Evolutionary conservation across 208 protist species (phyloP).

Genomic region (Crithidia mellificae): DNA sequence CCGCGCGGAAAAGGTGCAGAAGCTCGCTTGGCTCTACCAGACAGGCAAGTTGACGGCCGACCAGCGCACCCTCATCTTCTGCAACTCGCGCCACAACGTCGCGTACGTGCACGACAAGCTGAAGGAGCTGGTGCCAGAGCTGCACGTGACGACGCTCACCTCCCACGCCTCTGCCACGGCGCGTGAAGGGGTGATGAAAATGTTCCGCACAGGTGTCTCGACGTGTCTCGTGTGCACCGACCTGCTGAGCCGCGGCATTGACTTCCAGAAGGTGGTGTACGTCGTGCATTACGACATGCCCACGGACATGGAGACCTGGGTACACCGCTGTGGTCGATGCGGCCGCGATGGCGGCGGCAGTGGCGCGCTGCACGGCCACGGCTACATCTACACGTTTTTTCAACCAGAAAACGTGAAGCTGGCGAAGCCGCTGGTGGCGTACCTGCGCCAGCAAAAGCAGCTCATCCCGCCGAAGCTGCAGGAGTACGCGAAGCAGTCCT

Average conservation of each 20-base stretch:
- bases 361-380: slow-evolving; percentile 34
- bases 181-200: slow-evolving; percentile 76
- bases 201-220: slow-evolving; percentile 92
- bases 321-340: slow-evolving; percentile 97
- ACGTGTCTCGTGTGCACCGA: slow-evolving; percentile 97
- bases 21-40: slow-evolving; percentile 72
- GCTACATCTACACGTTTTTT: slow-evolving; percentile 87
- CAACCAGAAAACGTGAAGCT: slow-evolving; percentile 82
- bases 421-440: slow-evolving; percentile 79
- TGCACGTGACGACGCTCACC: slow-evolving; percentile 67
- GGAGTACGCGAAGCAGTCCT: slow-evolving; percentile 81
- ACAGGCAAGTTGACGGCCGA: slow-evolving; percentile 57
- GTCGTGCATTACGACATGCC: slow-evolving; percentile 98
- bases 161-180: slow-evolving; percentile 59
- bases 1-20: slow-evolving; percentile 71
- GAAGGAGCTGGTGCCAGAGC: slow-evolving; percentile 36
- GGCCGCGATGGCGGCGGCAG: slow-evolving; percentile 92
- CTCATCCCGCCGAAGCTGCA: slow-evolving; percentile 79
- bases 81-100: slow-evolving; percentile 87
- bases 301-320: slow-evolving; percentile 94
- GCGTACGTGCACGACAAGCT: slow-evolving; percentile 72
- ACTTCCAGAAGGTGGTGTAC: slow-evolving; percentile 97
- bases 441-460: slow-evolving; percentile 73
- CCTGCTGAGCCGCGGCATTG: slow-evolving; percentile 96
- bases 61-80: slow-evolving; percentile 85